Base-by-base conservation (phyloP, 805 yeast species). In the Kuraishia floccosa region DNA sequence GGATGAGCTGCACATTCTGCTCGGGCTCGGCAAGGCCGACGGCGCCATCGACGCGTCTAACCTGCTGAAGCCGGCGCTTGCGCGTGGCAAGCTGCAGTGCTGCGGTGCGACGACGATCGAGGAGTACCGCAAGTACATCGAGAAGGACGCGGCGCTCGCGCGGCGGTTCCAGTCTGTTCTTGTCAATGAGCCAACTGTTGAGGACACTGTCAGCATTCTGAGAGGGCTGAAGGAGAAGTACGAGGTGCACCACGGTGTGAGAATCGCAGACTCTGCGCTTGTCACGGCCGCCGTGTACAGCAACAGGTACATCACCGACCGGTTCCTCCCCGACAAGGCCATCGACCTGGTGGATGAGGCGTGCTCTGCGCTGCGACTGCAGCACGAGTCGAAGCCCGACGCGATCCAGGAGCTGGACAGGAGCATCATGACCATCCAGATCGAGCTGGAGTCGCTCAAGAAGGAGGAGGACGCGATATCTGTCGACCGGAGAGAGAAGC, bases 171-270 rank as follows among this genome's bases (percentile, higher is more conserved):
- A 89, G 44, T 81, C 95, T 1, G 94, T 89, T 19, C 47, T 72
- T 35, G 77, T 89, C 23, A 74, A 72, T 36, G 97, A 91, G 49
- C 98, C 98, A 12, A 63, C 80, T 4, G 95, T 87, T 3, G 76
- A 80, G 37, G 96, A 89, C 51, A 79, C 96, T 1, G 85, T 89
- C 33, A 79, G 94, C 17, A 89, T 89, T 37, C 61, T 91, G 36
- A 72, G 98, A 48, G 98, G 98, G 4, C 65, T 89, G 46, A 87
- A 89, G 51, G 97, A 89, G 47, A 70, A 81, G 38, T 89, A 89
- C 51, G 98, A 89, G 49, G 96, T 89, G 2, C 98, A 89, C 46
- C 98, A 89, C 47, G 98, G 98, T 58, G 98, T 89, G 6, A 72
- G 95, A 39, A 84, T 89, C 36, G 71, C 89, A 3, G 98, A 89